Evolutionary conservation across 1,284 basidiomycete genomes (phyloP).

Genomic region (Ceratobasidium theobromae): DNA sequence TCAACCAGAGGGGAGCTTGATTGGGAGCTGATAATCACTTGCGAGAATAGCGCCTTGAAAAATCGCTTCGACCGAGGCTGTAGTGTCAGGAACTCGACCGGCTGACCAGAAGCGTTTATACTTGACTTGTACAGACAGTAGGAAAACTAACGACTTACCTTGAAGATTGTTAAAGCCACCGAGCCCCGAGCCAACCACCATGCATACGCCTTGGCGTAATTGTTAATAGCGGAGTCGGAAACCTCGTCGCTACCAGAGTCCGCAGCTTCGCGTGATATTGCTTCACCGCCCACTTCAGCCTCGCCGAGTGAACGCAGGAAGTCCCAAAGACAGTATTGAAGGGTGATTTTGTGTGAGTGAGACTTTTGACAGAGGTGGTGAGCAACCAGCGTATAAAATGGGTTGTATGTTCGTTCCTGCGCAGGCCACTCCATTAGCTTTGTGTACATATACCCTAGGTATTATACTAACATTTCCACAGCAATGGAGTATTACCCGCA

Average conservation of each 20-base stretch:
- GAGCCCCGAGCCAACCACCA: slow-evolving; percentile 83
- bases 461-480: slow-evolving; percentile 73
- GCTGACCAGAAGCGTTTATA: slow-evolving; percentile 50
- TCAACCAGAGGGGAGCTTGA: slow-evolving; percentile 62
- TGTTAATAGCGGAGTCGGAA: slow-evolving; percentile 59
- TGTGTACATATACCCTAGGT: neutral
- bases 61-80: slow-evolving; percentile 66
- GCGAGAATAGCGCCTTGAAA: slow-evolving; percentile 65
- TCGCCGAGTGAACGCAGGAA: slow-evolving; percentile 92
- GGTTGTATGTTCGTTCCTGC: slow-evolving; percentile 95
- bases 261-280: slow-evolving; percentile 65
- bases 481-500: slow-evolving; percentile 91
- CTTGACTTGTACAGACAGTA: neutral
- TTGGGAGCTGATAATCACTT: slow-evolving; percentile 73
- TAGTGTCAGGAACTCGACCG: slow-evolving; percentile 78
- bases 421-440: neutral
- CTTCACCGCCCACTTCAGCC: slow-evolving; percentile 75
- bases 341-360: slow-evolving; percentile 84
- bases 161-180: slow-evolving; percentile 73
- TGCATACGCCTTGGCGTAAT: slow-evolving; percentile 74
- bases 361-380: slow-evolving; percentile 72
- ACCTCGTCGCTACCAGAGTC: slow-evolving; percentile 49
- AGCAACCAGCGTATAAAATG: slow-evolving; percentile 89
- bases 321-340: slow-evolving; percentile 98
- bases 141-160: slow-evolving; percentile 53